Evolutionary conservation across 495 filamentous ascomycete species (phyloP), one percentile per base, ranked within the genome.

Genomic region (Cudoniella acicularis): DNA sequence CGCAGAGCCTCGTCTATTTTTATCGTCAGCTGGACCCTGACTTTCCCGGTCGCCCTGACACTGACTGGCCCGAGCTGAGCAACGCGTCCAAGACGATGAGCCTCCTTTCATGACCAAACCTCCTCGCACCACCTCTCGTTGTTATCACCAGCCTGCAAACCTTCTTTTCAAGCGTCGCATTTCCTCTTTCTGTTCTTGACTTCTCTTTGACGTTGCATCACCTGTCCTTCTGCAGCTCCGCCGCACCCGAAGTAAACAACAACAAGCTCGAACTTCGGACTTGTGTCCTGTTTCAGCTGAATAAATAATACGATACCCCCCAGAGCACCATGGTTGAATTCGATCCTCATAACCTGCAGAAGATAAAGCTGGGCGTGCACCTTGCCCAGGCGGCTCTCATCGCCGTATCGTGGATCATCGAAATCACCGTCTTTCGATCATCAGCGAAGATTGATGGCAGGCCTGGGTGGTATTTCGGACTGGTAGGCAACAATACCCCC

Each of bases 391-490:
- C 75, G 11, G 69, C 90, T 45, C 68, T 88, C 54, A 87, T 82
- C 57, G 84, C 93, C 65, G 70, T 93, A 17, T 80, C 82, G 41
- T 91, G 84, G 78, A 84, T 83, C 54, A 70, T 94, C 30, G 87
- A 87, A 55, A 87, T 95, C 60, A 82, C 84, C 13, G 78, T 94
- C 18, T 86, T 92, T 67, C 62, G 69, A 49, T 87, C 83, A 0
- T 73, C 71, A 40, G 81, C 82, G 20, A 73, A 71, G 17, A 84
- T 87, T 49, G 87, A 87, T 67, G 87, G 88, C 3, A 81, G 84
- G 42, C 79, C 85, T 58, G 86, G 80, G 47, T 95, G 83, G 83
- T 89, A 84, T 54, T 92, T 92, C 66, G 85, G 78, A 54, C 70
- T 93, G 78, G 91, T 95, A 83, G 68, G 86, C 69, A 21, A n/a